Conservation (phyloP, 2,329 filamentous ascomycete genomes). For the Talaromyces sp. region DNA sequence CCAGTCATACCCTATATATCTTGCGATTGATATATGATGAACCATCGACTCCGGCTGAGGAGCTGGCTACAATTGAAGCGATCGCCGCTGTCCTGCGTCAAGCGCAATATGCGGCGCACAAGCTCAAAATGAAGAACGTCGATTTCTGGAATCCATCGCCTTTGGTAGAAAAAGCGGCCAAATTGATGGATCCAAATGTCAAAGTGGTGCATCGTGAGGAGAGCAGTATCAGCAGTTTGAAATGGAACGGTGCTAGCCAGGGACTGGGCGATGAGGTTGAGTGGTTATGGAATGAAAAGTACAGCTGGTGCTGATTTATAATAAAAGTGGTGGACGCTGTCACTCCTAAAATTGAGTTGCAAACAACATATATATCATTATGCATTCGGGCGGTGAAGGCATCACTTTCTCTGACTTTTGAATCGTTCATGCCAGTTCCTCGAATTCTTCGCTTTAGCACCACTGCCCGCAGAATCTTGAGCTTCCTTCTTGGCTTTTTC, state of each 20-base stretch:
- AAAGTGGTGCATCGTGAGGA: conserved; percentile 43
- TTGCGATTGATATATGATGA: conserved; percentile 40
- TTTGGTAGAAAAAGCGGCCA: conserved; percentile 42
- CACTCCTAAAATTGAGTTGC: not conserved
- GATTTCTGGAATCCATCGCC: conserved; percentile 78
- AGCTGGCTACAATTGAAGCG: conserved; percentile 47
- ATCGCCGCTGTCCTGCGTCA: conserved; percentile 60
- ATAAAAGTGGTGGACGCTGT: not conserved
- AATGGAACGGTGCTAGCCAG: conserved; percentile 41
- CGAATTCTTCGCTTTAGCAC: conserved; percentile 29
- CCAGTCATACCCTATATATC: conserved; percentile 39
- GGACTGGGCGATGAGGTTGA: conserved; percentile 37
- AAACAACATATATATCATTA: not conserved
- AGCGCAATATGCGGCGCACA: conserved; percentile 64
- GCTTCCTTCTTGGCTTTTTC: conserved; percentile 25
- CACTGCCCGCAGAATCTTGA: conserved; percentile 18
- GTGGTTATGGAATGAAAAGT: conserved; percentile 48
- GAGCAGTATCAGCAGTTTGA: conserved; percentile 43
- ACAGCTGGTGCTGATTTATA: conserved; percentile 42
- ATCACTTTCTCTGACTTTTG: conserved; percentile 31
- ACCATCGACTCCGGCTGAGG: conserved; percentile 35
- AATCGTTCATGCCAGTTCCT: conserved; percentile 44
- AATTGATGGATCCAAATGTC: conserved; percentile 32
- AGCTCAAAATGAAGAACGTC: conserved; percentile 66
- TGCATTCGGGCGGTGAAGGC: conserved; percentile 11